Evolutionary conservation across 1,284 basidiomycete species (phyloP), one percentile per base, ranked within the genome.

Genomic region (Lentinus polychrous): DNA sequence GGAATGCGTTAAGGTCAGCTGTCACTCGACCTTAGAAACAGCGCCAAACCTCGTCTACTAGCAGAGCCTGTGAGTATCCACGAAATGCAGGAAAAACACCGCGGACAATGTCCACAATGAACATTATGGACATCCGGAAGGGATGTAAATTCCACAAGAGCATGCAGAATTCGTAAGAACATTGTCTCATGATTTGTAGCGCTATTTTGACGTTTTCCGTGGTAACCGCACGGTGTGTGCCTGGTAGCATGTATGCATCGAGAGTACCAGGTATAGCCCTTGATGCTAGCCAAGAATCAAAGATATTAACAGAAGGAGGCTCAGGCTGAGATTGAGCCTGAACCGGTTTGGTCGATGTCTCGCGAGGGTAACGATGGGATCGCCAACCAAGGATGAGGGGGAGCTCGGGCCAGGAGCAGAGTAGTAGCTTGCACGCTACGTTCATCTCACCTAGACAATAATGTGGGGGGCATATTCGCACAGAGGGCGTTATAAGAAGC

Each of bases 31-130:
- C 22, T 31, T 48, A 52, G 40, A 35, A 44, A 20, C 36, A 8
- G 45, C 12, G 11, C 15, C 76, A 48, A 49, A 83, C 86, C 76
- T 90, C 85, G 66, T 90, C 83, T 52, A 90, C 79, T 55, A 90
- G 85, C 63, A 86, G 66, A 45, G 86, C 86, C 71, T 90, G 87
- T 10, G 87, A 88, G 69, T 87, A 89, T 50, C 85, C 82, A 66
- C 84, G 78, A 63, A 85, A 84, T 10, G 86, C 86, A 36, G 86
- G 86, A 59, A 88, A 79, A 51, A 83, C 65, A 51, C 85, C 87
- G 54, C 85, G 77, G 52, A 82, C 58, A 45, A 89, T 66, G 61
- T 88, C 84, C 55, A 86, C 67, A 48, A 72, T 51, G 58, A 88
- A 65, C 76, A 89, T 81, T 46, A 83, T 65, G 20, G 75, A 68